Conservation (phyloP, 306 rosid species). For the Casuarina equisetifolia region DNA sequence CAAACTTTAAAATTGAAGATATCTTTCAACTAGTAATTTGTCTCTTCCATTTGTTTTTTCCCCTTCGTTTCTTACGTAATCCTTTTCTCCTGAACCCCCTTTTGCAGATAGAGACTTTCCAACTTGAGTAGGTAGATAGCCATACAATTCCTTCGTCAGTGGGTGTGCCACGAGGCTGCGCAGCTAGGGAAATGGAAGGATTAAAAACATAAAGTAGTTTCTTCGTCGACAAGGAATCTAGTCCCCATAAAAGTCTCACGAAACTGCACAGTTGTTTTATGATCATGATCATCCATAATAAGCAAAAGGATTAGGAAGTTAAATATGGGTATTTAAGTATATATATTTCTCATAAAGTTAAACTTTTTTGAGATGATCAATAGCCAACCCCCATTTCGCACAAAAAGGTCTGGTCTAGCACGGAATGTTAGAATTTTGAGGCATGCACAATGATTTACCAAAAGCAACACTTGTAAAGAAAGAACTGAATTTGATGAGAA, state of each 20-base stretch:
- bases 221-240: slow-evolving; percentile 58
- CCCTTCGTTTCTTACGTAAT: slow-evolving; percentile 21
- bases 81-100: slow-evolving; percentile 31
- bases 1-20: slow-evolving; percentile 37
- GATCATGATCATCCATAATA: background rate
- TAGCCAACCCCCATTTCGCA: too few species aligned
- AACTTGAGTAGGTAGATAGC: slow-evolving; percentile 34
- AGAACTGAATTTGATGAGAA: too few species aligned
- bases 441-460: too few species aligned
- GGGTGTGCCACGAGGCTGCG: slow-evolving; percentile 33
- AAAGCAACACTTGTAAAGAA: too few species aligned
- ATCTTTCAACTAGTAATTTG: slow-evolving; percentile 37
- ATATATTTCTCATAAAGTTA: too few species aligned
- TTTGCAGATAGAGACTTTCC: slow-evolving; percentile 48
- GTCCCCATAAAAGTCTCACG: slow-evolving; percentile 18
- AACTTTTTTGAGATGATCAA: too few species aligned
- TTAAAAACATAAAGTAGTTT: slow-evolving; percentile 28
- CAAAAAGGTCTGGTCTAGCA: too few species aligned
- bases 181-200: background rate
- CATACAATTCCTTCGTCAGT: slow-evolving; percentile 48
- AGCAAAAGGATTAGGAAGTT: too few species aligned
- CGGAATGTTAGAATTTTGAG: too few species aligned
- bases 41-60: slow-evolving; percentile 46
- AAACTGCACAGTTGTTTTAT: background rate
- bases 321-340: too few species aligned